Evolutionary conservation across 1,284 basidiomycete genomes (phyloP), one percentile per base, ranked within the genome.

Genomic region (Wallemia mellicola): DNA sequence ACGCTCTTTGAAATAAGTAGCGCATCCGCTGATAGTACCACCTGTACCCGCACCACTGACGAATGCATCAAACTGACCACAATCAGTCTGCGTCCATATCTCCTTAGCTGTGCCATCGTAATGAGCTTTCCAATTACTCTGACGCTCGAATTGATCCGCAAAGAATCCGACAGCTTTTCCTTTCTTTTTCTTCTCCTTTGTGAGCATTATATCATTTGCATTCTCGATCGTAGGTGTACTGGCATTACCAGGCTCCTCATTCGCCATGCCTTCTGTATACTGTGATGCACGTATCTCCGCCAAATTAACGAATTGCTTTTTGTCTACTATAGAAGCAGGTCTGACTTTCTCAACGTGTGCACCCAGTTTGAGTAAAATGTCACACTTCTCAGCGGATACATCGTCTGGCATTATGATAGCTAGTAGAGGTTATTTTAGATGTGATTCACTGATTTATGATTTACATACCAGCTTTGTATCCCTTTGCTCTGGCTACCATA

Each of bases 91-190:
- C 58, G 81, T 75, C 81, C 89, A 88, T 38, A 98, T 88, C 71
- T 99, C 94, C 0, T 89, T 89, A 0, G 87, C 94, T 0, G 92
- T 98, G 1, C 86, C 84, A 32, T 79, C 71, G 65, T 79, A 87
- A 68, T 98, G 94, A 0, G 92, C 89, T 62, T 81, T 75, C 67
- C 81, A 88, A 67, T 98, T 96, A 66, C 83, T 86, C 62, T 75
- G 75, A 68, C 91, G 96, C 73, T 92, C 87, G 62, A 92, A 94
- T 69, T 95, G 92, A 68, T 98, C 89, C 0, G 88, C 87, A 66
- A 96, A 98, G 72, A 72, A 69, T 28, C 27, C 22, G 27, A 28
- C 27, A 19, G n/a, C 0, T 88, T 88, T 27, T 79, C 76, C n/a
- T n/a, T n/a, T n/a, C n/a, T n/a, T n/a, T n/a, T n/a, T n/a, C n/a